Evolutionary conservation across 2,329 filamentous ascomycete species (phyloP).

Genomic region (Colletotrichum godetiae): DNA sequence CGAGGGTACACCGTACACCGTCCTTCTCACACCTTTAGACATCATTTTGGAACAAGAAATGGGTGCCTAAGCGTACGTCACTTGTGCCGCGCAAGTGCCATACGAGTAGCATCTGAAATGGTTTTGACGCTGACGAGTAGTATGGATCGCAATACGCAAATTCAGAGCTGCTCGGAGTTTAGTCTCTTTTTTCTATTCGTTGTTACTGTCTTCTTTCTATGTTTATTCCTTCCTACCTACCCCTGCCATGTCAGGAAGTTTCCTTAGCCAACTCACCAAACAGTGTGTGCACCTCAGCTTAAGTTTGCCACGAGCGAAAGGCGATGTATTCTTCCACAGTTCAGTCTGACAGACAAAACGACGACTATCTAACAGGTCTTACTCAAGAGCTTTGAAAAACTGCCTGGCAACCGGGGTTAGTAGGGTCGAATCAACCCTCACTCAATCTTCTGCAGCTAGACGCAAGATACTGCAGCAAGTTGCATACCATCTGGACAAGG

Average conservation of each 20-base stretch:
- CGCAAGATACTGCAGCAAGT: slow-evolving; percentile 2
- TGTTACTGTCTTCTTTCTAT: not conserved
- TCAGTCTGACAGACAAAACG: too few species aligned
- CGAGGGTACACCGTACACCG: not conserved
- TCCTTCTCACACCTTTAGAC: not conserved
- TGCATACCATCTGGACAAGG: slow-evolving; percentile 11
- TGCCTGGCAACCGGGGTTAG: too few species aligned
- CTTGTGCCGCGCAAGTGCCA: slow-evolving; percentile 8
- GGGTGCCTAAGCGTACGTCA: slow-evolving; percentile 30
- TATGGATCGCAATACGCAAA: not conserved
- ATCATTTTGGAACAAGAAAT: not conserved
- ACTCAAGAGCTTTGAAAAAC: too few species aligned
- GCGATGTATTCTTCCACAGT: too few species aligned
- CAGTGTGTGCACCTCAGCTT: too few species aligned
- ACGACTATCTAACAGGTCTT: too few species aligned
- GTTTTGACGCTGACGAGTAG: not conserved
- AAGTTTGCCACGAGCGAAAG: too few species aligned
- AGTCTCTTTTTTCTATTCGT: not conserved
- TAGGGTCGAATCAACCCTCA: too few species aligned
- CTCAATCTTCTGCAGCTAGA: not conserved
- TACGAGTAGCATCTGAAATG: not conserved
- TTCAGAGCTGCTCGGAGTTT: not conserved
- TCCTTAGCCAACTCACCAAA: too few species aligned
- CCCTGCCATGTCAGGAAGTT: too few species aligned
- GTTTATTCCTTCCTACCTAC: not conserved